Evolutionary conservation across 1,284 basidiomycete genomes (phyloP).

Genomic region (Tremellales sp.): DNA sequence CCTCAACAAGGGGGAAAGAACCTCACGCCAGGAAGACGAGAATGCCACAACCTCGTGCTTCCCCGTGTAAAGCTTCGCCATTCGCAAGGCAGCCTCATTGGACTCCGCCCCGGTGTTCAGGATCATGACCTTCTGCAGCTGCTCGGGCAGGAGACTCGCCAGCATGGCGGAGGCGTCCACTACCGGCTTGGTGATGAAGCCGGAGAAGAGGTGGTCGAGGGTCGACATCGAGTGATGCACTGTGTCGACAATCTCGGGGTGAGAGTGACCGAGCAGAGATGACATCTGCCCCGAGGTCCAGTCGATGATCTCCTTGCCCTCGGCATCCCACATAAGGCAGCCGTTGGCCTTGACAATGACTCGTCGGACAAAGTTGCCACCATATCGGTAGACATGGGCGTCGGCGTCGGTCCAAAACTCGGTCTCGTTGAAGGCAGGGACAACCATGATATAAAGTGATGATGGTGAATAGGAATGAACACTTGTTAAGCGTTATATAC

Average conservation of each 20-base stretch:
- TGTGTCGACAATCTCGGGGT: conserved; percentile 33
- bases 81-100: conserved; percentile 36
- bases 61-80: conserved; percentile 42
- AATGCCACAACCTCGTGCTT: conserved; percentile 35
- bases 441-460: background rate
- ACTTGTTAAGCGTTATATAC: no score
- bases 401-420: conserved; percentile 25
- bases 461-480: no score
- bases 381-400: conserved; percentile 21
- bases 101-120: conserved; percentile 35
- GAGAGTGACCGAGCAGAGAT: conserved; percentile 32
- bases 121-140: conserved; percentile 30
- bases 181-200: conserved; percentile 33
- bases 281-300: conserved; percentile 40
- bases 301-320: conserved; percentile 35
- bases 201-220: conserved; percentile 40
- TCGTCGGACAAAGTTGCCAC: conserved; percentile 12
- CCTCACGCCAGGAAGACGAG: conserved; percentile 27
- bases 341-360: conserved; percentile 22
- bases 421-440: conserved; percentile 7
- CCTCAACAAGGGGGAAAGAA: no score
- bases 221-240: conserved; percentile 23
- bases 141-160: conserved; percentile 21
- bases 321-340: conserved; percentile 16
- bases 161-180: conserved; percentile 26